Percentiles rank a stretch among this genome's conserved stretches.
These are phyloP conservation scores for Corrigiola litoralis DNA, from an alignment of 179 eudicot species.

Conservation along the genomic window DNA sequence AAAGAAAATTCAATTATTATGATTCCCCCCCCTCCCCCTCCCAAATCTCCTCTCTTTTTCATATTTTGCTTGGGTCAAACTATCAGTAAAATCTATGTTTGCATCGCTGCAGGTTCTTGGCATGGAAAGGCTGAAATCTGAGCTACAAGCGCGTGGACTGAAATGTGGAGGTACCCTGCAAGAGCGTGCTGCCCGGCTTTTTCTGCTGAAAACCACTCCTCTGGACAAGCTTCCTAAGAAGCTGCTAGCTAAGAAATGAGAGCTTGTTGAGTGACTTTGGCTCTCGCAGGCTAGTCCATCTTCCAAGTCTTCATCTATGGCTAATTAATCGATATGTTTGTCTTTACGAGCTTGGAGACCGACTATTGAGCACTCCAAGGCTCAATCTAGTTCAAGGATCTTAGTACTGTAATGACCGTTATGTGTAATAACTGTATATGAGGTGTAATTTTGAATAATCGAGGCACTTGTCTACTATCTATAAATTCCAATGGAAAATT, in stretches of 20 bases:
- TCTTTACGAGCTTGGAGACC: neutral
- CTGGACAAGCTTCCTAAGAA: constrained; percentile 89
- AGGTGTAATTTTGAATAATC: neutral
- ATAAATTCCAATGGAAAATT: neutral
- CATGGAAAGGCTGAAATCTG: constrained; percentile 74
- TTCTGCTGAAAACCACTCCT: constrained; percentile 83
- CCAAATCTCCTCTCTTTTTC: too few species aligned
- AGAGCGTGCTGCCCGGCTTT: constrained; percentile 93
- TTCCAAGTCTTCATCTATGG: too few species aligned
- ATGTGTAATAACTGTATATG: constrained; percentile 4
- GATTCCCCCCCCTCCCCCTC: too few species aligned
- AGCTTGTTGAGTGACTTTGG: neutral
- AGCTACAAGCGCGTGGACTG: constrained; percentile 74
- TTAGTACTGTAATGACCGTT: neutral
- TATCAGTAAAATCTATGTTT: neutral
- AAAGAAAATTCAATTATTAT: too few species aligned
- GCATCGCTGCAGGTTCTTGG: constrained; percentile 63
- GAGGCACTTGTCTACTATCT: neutral
- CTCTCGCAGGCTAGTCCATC: too few species aligned
- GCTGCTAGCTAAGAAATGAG: constrained; percentile 88
- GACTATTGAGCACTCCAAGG: neutral
- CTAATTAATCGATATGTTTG: too few species aligned
- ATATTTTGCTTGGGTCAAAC: neutral
- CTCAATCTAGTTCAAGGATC: neutral
- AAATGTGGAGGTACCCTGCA: constrained; percentile 95